A percentile compares a stretch with the other conserved stretches of the same genome.
These are phyloP conservation scores for Begonia peltatifolia DNA, from an alignment of 306 rosid genomes.

Conservation along the genomic window DNA sequence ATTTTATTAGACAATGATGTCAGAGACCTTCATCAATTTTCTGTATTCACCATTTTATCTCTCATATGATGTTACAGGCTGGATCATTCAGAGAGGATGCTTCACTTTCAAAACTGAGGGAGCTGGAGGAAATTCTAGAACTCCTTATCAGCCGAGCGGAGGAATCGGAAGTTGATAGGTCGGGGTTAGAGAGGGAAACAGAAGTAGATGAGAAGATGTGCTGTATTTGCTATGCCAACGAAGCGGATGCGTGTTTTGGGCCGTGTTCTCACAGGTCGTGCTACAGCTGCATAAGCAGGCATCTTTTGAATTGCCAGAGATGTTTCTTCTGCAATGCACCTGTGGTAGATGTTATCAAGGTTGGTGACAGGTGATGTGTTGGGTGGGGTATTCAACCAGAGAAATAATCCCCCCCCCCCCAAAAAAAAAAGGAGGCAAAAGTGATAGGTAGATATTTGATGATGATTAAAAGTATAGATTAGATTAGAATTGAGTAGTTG, in stretches of 20 bases:
- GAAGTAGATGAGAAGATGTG: conserved; percentile 46
- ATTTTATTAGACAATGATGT: no score
- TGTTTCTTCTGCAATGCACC: conserved; percentile 94
- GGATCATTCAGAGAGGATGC: conserved; percentile 46
- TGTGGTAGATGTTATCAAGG: conserved; percentile 44
- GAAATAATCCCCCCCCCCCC: no score
- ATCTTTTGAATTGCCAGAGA: conserved; percentile 92
- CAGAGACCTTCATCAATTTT: no score
- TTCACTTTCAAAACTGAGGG: conserved; percentile 37
- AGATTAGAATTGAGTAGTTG: no score
- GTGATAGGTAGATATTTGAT: no score
- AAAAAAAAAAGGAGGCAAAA: no score
- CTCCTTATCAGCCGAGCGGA: conserved; percentile 47
- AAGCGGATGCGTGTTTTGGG: conserved; percentile 52
- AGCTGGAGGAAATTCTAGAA: conserved; percentile 60
- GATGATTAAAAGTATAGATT: no score
- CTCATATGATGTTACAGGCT: conserved; percentile 35
- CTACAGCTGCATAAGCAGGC: conserved; percentile 86
- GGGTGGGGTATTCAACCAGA: no score
- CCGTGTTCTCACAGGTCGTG: conserved; percentile 91
- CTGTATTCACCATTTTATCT: no score
- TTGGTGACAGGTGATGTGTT: background rate
- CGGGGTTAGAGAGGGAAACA: conserved; percentile 23
- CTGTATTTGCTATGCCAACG: conserved; percentile 74
- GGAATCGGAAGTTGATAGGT: conserved; percentile 21